Evolutionary conservation across 768 basidiomycete genomes (phyloP).

Genomic region (Pulveroboletus sp.): DNA sequence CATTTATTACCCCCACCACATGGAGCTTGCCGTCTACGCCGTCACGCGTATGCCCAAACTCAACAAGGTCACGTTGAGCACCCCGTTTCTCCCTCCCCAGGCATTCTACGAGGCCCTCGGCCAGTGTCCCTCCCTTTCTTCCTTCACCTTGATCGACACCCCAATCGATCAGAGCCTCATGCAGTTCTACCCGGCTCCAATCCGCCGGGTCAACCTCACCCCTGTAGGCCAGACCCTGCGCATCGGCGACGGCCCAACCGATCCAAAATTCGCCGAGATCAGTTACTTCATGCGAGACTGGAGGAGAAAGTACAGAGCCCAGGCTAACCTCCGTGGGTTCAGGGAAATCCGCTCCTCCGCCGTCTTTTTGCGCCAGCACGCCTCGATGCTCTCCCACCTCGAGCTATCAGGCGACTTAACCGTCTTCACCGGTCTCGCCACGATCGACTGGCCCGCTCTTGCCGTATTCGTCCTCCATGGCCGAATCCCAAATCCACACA

Average conservation of each 20-base stretch:
- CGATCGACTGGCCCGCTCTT: conserved; percentile 29
- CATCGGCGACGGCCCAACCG: conserved; percentile 32
- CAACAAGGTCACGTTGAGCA: conserved; percentile 24
- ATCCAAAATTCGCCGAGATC: conserved; percentile 29
- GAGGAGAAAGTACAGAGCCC: conserved; percentile 33
- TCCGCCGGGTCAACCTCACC: conserved; percentile 25
- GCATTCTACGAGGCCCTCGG: conserved; percentile 27
- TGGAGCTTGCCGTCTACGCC: conserved; percentile 24
- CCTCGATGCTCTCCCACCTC: conserved; percentile 26
- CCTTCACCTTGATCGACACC: conserved; percentile 30
- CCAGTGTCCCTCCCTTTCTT: conserved; percentile 23
- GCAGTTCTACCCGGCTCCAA: conserved; percentile 24
- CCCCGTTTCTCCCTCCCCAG: conserved; percentile 30
- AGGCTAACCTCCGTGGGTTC: conserved; percentile 26
- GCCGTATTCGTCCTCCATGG: conserved; percentile 31
- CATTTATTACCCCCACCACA: conserved; percentile 28
- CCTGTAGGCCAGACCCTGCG: conserved; percentile 34
- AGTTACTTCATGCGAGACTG: conserved; percentile 34
- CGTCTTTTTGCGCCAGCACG: conserved; percentile 29
- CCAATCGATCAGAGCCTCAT: conserved; percentile 33
- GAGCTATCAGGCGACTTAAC: conserved; percentile 31
- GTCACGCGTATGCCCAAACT: conserved; percentile 30
- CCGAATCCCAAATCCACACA: conserved; percentile 17
- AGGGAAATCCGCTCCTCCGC: conserved; percentile 28
- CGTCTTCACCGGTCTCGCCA: conserved; percentile 23